These are phyloP conservation scores for Pseudocercospora crystallina DNA, from an alignment of 2,329 filamentous ascomycete species.

Conservation along the genomic window DNA sequence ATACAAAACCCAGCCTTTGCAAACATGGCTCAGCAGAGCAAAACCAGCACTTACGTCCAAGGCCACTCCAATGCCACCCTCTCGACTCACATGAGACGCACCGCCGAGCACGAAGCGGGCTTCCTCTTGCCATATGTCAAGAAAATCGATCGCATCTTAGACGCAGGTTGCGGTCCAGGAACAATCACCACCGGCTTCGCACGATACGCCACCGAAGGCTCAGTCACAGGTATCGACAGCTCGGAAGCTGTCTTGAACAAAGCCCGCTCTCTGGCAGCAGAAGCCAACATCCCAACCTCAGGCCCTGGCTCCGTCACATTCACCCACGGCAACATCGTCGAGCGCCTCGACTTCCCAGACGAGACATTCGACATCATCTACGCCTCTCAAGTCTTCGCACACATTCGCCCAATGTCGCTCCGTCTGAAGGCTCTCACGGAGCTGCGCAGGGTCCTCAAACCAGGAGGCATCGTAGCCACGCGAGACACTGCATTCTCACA, in stretches of 20 bases:
- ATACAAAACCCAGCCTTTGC: too few relatives aligned
- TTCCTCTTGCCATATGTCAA: too few relatives aligned
- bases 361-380: conserved; percentile 4
- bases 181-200: conserved; percentile 1
- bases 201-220: not conserved
- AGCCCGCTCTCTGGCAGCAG: not conserved
- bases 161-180: not conserved
- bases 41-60: too few relatives aligned
- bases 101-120: too few relatives aligned
- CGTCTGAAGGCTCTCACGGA: not conserved
- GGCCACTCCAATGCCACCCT: too few relatives aligned
- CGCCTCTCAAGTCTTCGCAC: not conserved
- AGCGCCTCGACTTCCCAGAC: not conserved
- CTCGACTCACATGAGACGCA: too few relatives aligned
- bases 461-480: not conserved
- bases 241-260: not conserved
- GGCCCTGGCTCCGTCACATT: not conserved
- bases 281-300: not conserved
- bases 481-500: not conserved
- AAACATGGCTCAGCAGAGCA: too few relatives aligned
- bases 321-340: not conserved
- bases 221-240: not conserved
- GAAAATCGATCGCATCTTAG: not conserved
- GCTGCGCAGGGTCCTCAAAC: not conserved
- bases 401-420: not conserved